Conservation (phyloP, 192 early-diverging fungal species). For the Phycomyces blakesleeanus region DNA sequence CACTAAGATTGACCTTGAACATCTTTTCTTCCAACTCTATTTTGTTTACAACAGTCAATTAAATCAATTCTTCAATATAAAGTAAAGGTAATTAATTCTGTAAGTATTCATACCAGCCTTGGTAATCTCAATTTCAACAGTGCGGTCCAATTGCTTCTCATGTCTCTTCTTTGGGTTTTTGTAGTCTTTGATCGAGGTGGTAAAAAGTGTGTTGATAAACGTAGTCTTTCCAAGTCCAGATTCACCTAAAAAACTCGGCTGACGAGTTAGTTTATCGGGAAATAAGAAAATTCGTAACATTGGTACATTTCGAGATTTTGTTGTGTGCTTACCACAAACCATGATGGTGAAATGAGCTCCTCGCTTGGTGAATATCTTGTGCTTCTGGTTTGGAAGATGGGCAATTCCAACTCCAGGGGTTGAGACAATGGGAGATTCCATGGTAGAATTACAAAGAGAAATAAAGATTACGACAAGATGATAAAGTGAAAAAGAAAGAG, state of each 20-base stretch:
- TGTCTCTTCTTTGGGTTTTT: constrained; percentile 54
- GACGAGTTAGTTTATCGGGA: neutral
- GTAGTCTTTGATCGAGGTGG: constrained; percentile 57
- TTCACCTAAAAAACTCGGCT: constrained; percentile 57
- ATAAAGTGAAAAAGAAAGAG: neutral
- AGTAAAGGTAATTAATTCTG: neutral
- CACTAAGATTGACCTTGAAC: constrained; percentile 87
- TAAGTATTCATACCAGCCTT: constrained; percentile 69
- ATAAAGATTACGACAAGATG: neutral
- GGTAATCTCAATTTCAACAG: constrained; percentile 97
- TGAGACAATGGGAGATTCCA: constrained; percentile 6
- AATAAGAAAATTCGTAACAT: constrained; percentile 26
- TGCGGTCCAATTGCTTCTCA: constrained; percentile 90
- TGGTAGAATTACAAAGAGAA: neutral
- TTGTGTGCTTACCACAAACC: constrained; percentile 78
- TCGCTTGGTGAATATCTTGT: constrained; percentile 86
- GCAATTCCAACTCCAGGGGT: constrained; percentile 72
- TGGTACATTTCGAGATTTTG: neutral
- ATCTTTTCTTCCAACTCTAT: constrained; percentile 95
- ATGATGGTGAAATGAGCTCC: constrained; percentile 95
- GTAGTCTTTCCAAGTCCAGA: constrained; percentile 97
- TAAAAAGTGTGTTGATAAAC: constrained; percentile 96
- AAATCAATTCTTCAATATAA: neutral
- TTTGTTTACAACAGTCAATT: neutral
- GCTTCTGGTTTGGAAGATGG: constrained; percentile 90